phyloP scores from a whole-genome alignment of 805 yeast species.

The Metschnikowia picachoensis region DNA sequence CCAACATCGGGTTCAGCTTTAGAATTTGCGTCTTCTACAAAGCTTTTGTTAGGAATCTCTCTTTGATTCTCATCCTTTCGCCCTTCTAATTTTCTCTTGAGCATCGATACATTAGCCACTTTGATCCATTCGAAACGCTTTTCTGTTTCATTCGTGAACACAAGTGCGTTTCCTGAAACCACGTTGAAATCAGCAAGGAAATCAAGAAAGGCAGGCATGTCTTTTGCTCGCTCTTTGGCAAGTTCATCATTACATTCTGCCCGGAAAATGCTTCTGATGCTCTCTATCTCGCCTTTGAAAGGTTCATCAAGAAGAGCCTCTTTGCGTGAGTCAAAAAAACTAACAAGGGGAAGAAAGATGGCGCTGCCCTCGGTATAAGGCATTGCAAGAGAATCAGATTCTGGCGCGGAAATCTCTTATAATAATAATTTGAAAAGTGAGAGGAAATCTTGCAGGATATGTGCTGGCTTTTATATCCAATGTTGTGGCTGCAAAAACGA shows the following conservation, averaged over 20 bases:
- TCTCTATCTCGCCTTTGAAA: slow-evolving; percentile 10
- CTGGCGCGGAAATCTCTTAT: neutral
- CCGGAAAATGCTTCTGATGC: slow-evolving; percentile 4
- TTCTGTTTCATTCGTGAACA: neutral
- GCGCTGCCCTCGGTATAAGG: slow-evolving; percentile 3
- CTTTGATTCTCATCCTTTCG: neutral
- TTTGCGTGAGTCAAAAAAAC: slow-evolving; percentile 5
- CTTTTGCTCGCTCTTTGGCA: neutral
- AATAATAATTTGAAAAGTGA: neutral
- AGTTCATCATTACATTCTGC: neutral
- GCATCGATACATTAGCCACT: slow-evolving; percentile 6
- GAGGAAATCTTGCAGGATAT: neutral
- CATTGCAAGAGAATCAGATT: neutral
- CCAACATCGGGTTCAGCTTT: neutral
- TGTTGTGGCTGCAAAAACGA: slow-evolving; percentile 12
- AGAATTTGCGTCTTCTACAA: neutral
- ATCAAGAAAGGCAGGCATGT: slow-evolving; percentile 1
- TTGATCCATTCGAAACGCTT: slow-evolving; percentile 11
- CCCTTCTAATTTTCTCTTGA: slow-evolving; percentile 2
- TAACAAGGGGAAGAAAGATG: slow-evolving; percentile 8
- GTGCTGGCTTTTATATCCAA: too few relatives aligned
- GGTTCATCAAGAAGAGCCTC: slow-evolving; percentile 15
- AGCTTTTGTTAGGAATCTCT: too few relatives aligned
- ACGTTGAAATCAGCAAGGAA: slow-evolving; percentile 13
- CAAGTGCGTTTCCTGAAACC: slow-evolving; percentile 13